Conservation (phyloP, 129 eudicot species). For the Artemisia annua region DNA sequence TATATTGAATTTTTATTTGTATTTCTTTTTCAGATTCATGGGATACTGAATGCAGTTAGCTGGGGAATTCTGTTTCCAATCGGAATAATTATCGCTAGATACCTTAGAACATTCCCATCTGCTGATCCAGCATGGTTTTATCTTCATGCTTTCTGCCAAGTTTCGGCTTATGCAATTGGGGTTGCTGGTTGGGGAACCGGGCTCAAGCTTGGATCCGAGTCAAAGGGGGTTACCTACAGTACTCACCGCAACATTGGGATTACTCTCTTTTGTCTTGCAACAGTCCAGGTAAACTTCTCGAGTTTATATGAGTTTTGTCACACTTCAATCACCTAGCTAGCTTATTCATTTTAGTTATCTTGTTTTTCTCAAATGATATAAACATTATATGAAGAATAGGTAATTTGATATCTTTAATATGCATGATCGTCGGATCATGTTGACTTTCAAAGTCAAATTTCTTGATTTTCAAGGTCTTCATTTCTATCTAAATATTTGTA, state of each 20-base stretch:
- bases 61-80: conserved; percentile 79
- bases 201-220: conserved; percentile 76
- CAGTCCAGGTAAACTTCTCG: conserved; percentile 66
- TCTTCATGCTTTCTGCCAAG: conserved; percentile 73
- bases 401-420: background rate
- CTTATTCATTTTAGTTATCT: background rate
- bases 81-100: conserved; percentile 74
- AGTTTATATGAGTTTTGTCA: background rate
- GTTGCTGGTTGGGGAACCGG: conserved; percentile 99
- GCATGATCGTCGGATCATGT: background rate
- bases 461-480: conserved; percentile 3
- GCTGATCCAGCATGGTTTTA: conserved; percentile 95
- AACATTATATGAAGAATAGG: background rate
- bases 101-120: conserved; percentile 56
- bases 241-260: conserved; percentile 75
- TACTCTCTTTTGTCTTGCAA: conserved; percentile 76
- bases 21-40: conserved; percentile 66
- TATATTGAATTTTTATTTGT: background rate
- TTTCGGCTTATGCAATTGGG: conserved; percentile 76
- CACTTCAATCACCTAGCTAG: background rate
- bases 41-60: conserved; percentile 81
- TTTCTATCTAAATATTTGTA: conserved; percentile 6
- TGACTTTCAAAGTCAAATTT: conserved; percentile 17
- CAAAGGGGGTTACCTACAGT: conserved; percentile 51
- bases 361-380: background rate